These are phyloP conservation scores for Cutaneotrichosporon spelunceum DNA, from an alignment of 1,284 basidiomycete genomes.

Conservation along the genomic window DNA sequence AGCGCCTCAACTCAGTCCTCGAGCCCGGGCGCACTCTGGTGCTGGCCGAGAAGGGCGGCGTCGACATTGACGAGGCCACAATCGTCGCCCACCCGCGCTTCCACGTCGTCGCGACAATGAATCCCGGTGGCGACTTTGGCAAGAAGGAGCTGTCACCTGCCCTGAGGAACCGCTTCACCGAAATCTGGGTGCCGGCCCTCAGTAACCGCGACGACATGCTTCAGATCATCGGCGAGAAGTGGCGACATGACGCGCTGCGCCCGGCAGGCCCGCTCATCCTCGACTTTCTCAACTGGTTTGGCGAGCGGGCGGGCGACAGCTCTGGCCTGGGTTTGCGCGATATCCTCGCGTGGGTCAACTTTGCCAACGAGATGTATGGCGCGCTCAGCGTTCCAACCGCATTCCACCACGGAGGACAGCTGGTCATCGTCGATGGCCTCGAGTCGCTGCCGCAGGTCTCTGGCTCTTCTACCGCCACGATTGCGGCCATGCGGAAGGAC, in stretches of 20 bases:
- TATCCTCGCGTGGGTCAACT: constrained; percentile 87
- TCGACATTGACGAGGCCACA: constrained; percentile 64
- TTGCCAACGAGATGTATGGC: constrained; percentile 65
- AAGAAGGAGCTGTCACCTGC: constrained; percentile 99
- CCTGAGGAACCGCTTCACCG: constrained; percentile 95
- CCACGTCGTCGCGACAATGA: constrained; percentile 97
- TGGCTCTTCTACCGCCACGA: constrained; percentile 39
- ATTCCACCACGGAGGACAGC: constrained; percentile 80
- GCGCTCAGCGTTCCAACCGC: constrained; percentile 56
- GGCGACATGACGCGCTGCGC: constrained; percentile 62
- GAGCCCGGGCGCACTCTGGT: constrained; percentile 87
- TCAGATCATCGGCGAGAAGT: constrained; percentile 73
- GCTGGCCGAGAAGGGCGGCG: constrained; percentile 86
- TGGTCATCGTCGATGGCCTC: constrained; percentile 82
- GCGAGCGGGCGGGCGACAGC: constrained; percentile 60
- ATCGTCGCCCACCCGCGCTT: constrained; percentile 68
- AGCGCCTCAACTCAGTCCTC: constrained; percentile 93
- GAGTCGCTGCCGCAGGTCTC: constrained; percentile 67
- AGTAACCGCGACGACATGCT: constrained; percentile 71
- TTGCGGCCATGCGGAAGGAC: constrained; percentile 40
- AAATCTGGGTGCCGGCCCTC: constrained; percentile 96
- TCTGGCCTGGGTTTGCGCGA: constrained; percentile 75
- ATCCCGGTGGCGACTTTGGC: constrained; percentile 97
- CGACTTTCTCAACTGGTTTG: constrained; percentile 80
- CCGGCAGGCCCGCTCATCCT: constrained; percentile 66